phyloP scores from a whole-genome alignment of 208 protist genomes.

The Acanthamoeba healyi region DNA sequence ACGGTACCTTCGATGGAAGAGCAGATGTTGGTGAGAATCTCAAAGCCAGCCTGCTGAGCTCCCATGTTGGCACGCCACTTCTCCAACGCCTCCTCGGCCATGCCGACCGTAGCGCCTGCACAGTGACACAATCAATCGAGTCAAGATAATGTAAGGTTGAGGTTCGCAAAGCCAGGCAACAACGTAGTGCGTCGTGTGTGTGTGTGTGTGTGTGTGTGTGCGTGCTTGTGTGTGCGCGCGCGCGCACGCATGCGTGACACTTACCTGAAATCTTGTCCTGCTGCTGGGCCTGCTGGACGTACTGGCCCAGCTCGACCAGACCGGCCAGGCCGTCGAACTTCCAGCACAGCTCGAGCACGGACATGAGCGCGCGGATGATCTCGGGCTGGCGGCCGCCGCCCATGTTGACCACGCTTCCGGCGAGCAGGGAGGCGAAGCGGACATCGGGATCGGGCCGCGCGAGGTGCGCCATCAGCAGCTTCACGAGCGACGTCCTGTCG shows the following conservation, averaged over 20 bases:
- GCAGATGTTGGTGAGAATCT: conserved; percentile 62
- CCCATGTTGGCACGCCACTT: conserved; percentile 37
- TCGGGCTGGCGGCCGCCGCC: conserved; percentile 1
- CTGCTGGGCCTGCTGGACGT: conserved; percentile 17
- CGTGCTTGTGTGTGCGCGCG: background rate
- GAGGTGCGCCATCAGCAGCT: conserved; percentile 22
- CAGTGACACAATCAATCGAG: too few relatives aligned
- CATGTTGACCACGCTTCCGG: conserved; percentile 55
- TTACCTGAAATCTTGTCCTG: conserved; percentile 23
- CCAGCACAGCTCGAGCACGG: conserved; percentile 57
- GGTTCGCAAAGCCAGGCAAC: background rate
- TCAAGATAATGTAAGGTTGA: too few relatives aligned
- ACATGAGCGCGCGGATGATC: conserved; percentile 12
- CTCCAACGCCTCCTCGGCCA: conserved; percentile 30
- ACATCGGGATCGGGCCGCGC: background rate
- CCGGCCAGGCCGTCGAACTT: conserved; percentile 40
- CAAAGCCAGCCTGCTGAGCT: conserved; percentile 31
- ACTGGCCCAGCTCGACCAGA: background rate
- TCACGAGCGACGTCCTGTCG: background rate
- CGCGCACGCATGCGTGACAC: too few relatives aligned
- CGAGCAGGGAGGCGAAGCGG: conserved; percentile 32
- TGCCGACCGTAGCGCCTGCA: background rate
- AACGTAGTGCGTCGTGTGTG: background rate
- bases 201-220: background rate
- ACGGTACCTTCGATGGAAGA: conserved; percentile 25